A percentile compares a stretch with the other conserved stretches of the same genome.
Evolutionary conservation across 2,329 filamentous ascomycete genomes (phyloP).

Genomic region (Curvularia lunata): DNA sequence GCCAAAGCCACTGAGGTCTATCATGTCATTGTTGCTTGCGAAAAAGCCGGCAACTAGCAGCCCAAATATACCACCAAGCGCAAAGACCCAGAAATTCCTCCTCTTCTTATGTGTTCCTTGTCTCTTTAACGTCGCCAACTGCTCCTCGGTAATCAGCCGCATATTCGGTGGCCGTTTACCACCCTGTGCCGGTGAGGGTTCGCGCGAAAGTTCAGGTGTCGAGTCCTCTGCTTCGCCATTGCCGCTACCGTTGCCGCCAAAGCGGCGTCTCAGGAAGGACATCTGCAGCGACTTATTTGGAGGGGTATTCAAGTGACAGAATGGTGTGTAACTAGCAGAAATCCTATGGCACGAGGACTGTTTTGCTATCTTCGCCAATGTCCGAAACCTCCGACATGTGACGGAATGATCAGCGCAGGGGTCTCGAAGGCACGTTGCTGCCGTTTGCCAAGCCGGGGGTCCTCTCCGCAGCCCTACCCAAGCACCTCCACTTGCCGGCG

Average conservation of each 20-base stretch:
- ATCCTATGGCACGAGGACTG: not conserved
- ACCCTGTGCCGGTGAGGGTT: constrained; percentile 44
- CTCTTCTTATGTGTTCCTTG: constrained; percentile 64
- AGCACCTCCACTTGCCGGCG: constrained; percentile 9
- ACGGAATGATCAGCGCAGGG: constrained; percentile 20
- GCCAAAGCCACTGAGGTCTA: constrained; percentile 76
- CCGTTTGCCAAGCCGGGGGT: constrained; percentile 13
- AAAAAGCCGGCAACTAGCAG: constrained; percentile 89
- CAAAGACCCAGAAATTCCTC: constrained; percentile 81
- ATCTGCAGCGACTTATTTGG: constrained; percentile 24
- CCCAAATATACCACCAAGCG: constrained; percentile 87
- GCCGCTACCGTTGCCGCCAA: constrained; percentile 32
- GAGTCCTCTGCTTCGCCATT: constrained; percentile 30
- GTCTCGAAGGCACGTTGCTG: constrained; percentile 7
- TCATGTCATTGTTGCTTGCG: constrained; percentile 85
- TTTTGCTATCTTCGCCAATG: constrained; percentile 5
- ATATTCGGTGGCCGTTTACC: constrained; percentile 52
- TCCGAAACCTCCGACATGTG: constrained; percentile 20
- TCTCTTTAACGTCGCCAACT: constrained; percentile 57
- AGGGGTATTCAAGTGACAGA: not conserved
- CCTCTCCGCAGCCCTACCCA: constrained; percentile 4
- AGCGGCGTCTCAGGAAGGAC: constrained; percentile 49
- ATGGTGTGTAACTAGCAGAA: not conserved
- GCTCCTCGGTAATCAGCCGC: constrained; percentile 59
- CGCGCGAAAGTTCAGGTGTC: constrained; percentile 47